Evolutionary conservation across 345 rosid species (phyloP), one percentile per base, ranked within the genome.

Genomic region (Leavenworthia alabamica): DNA sequence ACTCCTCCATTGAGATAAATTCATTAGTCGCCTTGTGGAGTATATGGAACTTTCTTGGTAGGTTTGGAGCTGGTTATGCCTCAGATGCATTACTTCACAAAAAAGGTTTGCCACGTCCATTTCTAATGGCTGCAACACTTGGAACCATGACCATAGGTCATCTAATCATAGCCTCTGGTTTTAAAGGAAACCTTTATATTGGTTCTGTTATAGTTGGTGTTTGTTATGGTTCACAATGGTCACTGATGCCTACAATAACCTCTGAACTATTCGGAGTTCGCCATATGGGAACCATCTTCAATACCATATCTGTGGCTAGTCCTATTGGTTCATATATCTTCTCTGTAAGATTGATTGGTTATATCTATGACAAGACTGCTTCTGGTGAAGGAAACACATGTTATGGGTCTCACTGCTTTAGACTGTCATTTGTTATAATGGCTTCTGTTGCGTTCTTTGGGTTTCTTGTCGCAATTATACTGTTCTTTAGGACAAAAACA

Each of bases 21-120:
- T 83, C 96, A 13, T 28, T 91, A 63, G 95, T 92, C 56, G 72
- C 98, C 13, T 68, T 86, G 62, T 74, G 79, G 79, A 86, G 90
- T 62, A 88, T 86, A 79, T 92, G 98, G 98, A 88, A 86, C 57
- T 88, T 88, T 66, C 86, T 92, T 2, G 96, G 96, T 56, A 85
- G 96, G 28, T 86, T 91, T 28, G 90, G 92, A 40, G 98, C 78
- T 6, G 98, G 98, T 11, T 84, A 72, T 31, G 69, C 83, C 2
- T 88, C 98, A 0, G 98, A 91, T 68, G 62, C 77, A 23, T 61
- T 91, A 69, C 77, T 91, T 15, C 86, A 79, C 66, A 77, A 54
- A 57, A 56, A 41, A 31, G 98, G 98, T 7, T 86, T 74, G 82
- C 80, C 79, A n/a, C 80, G 96, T 77, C 92, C 96, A 2, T 51